Evolutionary conservation across 768 basidiomycete species (phyloP).

Genomic region (Pleurotus tuber-regium): DNA sequence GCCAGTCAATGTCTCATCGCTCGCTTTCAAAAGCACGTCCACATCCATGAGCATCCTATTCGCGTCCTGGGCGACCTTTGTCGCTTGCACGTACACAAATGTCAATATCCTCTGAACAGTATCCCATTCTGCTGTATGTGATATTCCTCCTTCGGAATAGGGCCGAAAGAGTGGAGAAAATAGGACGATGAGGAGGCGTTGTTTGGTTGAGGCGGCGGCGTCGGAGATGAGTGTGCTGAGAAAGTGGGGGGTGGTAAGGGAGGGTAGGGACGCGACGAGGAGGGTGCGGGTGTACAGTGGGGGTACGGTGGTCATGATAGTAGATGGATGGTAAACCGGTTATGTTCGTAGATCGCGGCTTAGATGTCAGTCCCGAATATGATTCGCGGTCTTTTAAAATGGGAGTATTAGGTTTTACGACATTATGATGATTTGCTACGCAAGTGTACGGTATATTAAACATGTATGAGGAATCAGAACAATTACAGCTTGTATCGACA

Average conservation of each 20-base stretch:
- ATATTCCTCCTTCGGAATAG: conserved; percentile 24
- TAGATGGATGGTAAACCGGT: no score
- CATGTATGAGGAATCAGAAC: no score
- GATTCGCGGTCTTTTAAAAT: no score
- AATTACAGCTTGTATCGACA: no score
- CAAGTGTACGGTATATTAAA: no score
- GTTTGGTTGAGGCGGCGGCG: conserved; percentile 45
- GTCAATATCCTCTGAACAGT: conserved; percentile 76
- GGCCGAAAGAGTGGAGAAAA: conserved; percentile 60
- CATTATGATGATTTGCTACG: no score
- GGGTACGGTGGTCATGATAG: conserved; percentile 10
- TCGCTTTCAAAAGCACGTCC: conserved; percentile 70
- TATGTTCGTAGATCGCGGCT: no score
- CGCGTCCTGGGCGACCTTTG: conserved; percentile 63
- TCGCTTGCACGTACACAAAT: conserved; percentile 84
- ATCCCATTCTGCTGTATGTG: conserved; percentile 56
- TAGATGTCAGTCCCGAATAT: no score
- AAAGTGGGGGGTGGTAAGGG: conserved; percentile 50
- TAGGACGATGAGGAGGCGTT: conserved; percentile 60
- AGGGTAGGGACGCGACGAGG: conserved; percentile 53
- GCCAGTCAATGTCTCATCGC: conserved; percentile 42
- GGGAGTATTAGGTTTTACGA: no score
- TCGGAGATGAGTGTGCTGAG: conserved; percentile 52
- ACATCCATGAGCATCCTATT: conserved; percentile 74
- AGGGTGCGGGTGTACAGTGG: conserved; percentile 28